Evolutionary conservation across 805 yeast species (phyloP), one percentile per base, ranked within the genome.

Genomic region (Ogataea thermomethanolica): DNA sequence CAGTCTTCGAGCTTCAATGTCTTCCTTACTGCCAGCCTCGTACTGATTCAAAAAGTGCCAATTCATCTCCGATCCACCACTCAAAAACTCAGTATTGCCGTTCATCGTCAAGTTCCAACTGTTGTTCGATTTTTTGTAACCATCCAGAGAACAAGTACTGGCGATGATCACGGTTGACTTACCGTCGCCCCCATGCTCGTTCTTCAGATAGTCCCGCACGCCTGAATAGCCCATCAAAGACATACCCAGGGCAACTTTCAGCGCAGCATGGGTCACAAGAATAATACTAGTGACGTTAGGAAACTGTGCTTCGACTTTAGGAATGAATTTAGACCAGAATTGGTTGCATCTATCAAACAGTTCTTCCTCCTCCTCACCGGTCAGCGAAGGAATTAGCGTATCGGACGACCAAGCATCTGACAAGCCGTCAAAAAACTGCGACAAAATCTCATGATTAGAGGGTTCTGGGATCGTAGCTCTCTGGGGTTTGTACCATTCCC

Each of bases 21-120:
- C 96, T 36, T 83, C 95, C 48, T 81, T 87, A 3, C 95, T 84
- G 8, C 96, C 96, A 5, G 96, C 95, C 64, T 87, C 96, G 50
- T 76, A 81, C 9, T 45, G 41, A 41, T 69, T 56, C 4, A 59
- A 77, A 67, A 89, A 91, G 52, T 81, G 78, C 97, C 97, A 90
- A 56, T 86, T 81, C 95, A 88, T 87, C 60, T 89, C 96, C 54
- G 90, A 93, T 7, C 98, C 98, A 6, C 71, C 62, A 6, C 74
- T 59, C 45, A 91, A 67, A 53, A 82, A 89, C 31, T 74, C 79
- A 7, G 87, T 77, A 47, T 78, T 72, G 4, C 97, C 96, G 57
- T 85, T 86, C 73, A 74, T 70, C 13, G 67, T 67, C 38, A 82
- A 56, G 5, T 52, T 59, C 96, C 96, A 91, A 22, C 55, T 53